A percentile compares a stretch with the other conserved stretches of the same genome.
phyloP scores from a whole-genome alignment of 208 protist genomes.

The Trypanosoma boissoni region DNA sequence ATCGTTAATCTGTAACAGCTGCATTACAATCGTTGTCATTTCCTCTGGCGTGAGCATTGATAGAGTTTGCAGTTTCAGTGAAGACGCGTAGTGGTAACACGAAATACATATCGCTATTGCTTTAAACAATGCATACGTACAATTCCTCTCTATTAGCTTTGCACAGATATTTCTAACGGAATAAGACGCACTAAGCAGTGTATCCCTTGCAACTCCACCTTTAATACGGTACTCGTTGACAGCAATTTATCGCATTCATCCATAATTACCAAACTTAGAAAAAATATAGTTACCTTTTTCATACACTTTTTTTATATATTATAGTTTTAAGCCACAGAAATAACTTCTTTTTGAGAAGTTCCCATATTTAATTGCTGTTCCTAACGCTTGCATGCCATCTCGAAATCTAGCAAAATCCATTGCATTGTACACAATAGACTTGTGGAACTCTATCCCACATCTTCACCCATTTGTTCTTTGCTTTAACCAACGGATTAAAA shows the following conservation, averaged over 20 bases:
- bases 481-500: constrained; percentile 70
- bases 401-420: constrained; percentile 36
- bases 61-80: constrained; percentile 43
- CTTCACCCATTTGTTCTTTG: constrained; percentile 69
- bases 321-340: constrained; percentile 78
- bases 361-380: constrained; percentile 40
- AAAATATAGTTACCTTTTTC: constrained; percentile 43
- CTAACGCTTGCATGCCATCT: constrained; percentile 46
- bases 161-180: constrained; percentile 88
- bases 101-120: constrained; percentile 44
- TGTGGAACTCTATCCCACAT: constrained; percentile 57
- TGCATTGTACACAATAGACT: constrained; percentile 63
- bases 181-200: constrained; percentile 59
- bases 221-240: constrained; percentile 61
- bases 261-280: constrained; percentile 72
- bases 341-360: constrained; percentile 36
- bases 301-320: constrained; percentile 60
- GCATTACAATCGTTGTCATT: constrained; percentile 48
- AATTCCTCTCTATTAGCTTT: constrained; percentile 85
- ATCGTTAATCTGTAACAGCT: constrained; percentile 62
- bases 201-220: constrained; percentile 47
- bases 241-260: constrained; percentile 85
- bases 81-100: constrained; percentile 58
- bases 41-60: constrained; percentile 74
- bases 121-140: constrained; percentile 81